These are phyloP conservation scores for Penicillium italicum DNA, from an alignment of 2,329 filamentous ascomycete genomes.

Conservation along the genomic window DNA sequence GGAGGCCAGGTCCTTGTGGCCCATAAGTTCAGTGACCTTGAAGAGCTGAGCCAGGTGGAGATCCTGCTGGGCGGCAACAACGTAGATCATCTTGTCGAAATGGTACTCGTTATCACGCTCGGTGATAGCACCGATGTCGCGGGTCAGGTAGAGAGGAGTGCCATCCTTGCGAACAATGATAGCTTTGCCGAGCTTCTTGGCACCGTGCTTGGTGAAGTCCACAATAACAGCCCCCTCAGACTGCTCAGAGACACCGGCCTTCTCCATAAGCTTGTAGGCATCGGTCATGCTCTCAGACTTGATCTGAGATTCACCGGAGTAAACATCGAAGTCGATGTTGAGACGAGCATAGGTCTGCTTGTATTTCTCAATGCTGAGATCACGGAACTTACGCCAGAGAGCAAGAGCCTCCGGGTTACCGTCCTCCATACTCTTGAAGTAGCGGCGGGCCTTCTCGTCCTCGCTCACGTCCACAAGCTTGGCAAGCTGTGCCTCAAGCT, in stretches of 20 bases:
- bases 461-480: constrained; percentile 51
- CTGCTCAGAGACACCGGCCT: constrained; percentile 59
- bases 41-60: constrained; percentile 63
- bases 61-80: constrained; percentile 62
- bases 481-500: constrained; percentile 49
- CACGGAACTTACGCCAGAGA: constrained; percentile 62
- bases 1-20: constrained; percentile 56
- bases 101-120: constrained; percentile 61
- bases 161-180: constrained; percentile 65
- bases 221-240: constrained; percentile 65
- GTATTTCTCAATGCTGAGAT: constrained; percentile 62
- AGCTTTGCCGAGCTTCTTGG: constrained; percentile 65
- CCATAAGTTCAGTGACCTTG: constrained; percentile 62
- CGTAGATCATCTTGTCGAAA: constrained; percentile 67
- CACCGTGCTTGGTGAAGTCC: constrained; percentile 65
- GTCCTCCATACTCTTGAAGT: constrained; percentile 67
- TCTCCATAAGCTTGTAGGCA: constrained; percentile 57
- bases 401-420: constrained; percentile 57
- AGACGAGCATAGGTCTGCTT: constrained; percentile 61
- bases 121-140: constrained; percentile 64
- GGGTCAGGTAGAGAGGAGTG: constrained; percentile 64
- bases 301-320: constrained; percentile 67
- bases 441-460: constrained; percentile 59
- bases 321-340: constrained; percentile 64
- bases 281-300: constrained; percentile 59